Base-by-base conservation (phyloP, 2,329 filamentous ascomycete genomes). In the Talaromyces sp. region DNA sequence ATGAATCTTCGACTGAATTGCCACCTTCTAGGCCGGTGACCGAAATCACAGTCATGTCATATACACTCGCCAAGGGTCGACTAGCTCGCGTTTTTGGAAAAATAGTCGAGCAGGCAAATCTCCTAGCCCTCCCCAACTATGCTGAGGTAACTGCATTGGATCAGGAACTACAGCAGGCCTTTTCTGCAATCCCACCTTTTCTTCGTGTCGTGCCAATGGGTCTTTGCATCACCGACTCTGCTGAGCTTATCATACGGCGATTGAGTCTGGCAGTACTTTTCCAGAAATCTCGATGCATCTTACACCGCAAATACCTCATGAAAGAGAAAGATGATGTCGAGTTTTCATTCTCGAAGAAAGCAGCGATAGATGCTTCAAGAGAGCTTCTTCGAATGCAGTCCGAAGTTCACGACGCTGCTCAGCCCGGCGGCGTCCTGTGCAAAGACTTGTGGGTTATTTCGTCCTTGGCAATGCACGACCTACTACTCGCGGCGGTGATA, bases 271-370 rank as follows among this genome's bases (percentile, higher is more conserved):
- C 56, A 17, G 56, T 58, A 8, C 56, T 58, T 58, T 39, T 51
- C 51, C 56, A 58, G 39, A 58, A 58, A 58, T 58, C 56, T 36
- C 42, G 56, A 33, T 58, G 56, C 56, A 58, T 58, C 9, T 58
- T 58, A 58, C 44, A 58, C 25, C 44, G 56, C n/a, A 58, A 58
- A 30, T 58, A 58, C 33, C 30, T 58, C 11, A 58, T 22, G 42
- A 58, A 58, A 36, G 28, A 49, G 11, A 36, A 25, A 33, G 28
- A 51, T 28, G 51, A 49, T 27, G 17, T 4, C 27, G 56, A 58
- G 25, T 58, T 58, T 36, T 51, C 11, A 36, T 58, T 3, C 42
- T 58, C 56, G n/a, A 51, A 58, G 39, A 51, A 33, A 49, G 42
- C 42, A 6, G 56, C 56, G 27, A 58, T 58, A 33, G 56, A 58